Evolutionary conservation across 2,329 filamentous ascomycete species (phyloP), one percentile per base, ranked within the genome.

Genomic region (Ophiostoma sp.): DNA sequence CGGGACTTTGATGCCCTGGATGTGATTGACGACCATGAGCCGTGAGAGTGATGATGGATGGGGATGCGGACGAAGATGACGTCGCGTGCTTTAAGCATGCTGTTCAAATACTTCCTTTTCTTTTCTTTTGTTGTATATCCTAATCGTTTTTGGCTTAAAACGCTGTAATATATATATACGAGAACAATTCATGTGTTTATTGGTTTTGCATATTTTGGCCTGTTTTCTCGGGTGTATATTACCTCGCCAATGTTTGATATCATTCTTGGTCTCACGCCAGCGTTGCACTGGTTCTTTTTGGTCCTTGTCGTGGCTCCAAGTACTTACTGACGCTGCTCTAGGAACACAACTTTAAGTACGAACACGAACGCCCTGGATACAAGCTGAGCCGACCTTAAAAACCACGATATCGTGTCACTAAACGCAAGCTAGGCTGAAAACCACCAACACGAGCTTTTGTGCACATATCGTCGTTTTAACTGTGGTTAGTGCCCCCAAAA

Each of bases 1-100:
- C 77, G 78, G 72, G 81, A 83, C 75, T 83, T 83, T 79, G 82
- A 83, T 63, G 79, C 78, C 2, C 74, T 82, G 76, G 78, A 80
- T 73, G 78, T 81, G 55, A 78, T 80, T 74, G 79, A 81, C 57
- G 78, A 79, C 73, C 76, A 78, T 19, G 78, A 75, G 71, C 77
- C 78, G 45, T 80, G 73, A 77, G 48, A 48, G 63, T 33, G 55
- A 33, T 2, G 28, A 42, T 9, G 7, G 31, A 36, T 12, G 33
- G 19, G 25, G 25, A 22, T n/a, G 50, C 22, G 22, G 63, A 15
- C 4, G 68, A 55, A 5, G 66, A 25, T 15, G 31, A 36, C 2
- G 48, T n/a, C n/a, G 12, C 22, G 48, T 39, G 66, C 9, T 22
- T 69, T 12, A 19, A 57, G 68, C 68, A 45, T 6, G 33, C 33